Evolutionary conservation across 2,329 filamentous ascomycete genomes (phyloP).

Genomic region (Penicillium hesseltinei): DNA sequence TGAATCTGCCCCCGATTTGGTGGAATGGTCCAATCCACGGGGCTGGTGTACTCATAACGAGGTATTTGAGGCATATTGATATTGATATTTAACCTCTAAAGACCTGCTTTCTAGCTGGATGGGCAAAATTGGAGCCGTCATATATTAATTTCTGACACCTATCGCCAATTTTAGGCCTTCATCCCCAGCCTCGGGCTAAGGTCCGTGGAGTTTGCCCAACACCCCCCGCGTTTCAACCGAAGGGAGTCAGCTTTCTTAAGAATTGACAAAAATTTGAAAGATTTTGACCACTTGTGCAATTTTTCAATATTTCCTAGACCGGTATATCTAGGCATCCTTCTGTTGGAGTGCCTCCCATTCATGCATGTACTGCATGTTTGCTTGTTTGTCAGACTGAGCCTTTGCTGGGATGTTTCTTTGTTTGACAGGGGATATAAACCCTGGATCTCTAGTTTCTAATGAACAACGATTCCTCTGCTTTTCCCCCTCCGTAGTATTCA

Average conservation of each 20-base stretch:
- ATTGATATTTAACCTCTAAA: not conserved
- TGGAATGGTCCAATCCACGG: conserved; percentile 4
- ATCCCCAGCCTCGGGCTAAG: not conserved
- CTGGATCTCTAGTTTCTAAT: too few species aligned
- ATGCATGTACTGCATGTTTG: too few species aligned
- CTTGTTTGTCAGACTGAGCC: too few species aligned
- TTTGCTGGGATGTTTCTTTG: too few species aligned
- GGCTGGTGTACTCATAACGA: conserved; percentile 7
- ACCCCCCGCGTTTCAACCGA: not conserved
- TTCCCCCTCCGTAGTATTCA: too few species aligned
- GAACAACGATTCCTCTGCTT: too few species aligned
- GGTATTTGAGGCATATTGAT: conserved; percentile 3
- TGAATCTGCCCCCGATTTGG: not conserved
- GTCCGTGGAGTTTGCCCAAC: not conserved
- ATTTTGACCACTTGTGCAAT: too few species aligned
- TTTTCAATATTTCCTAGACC: too few species aligned
- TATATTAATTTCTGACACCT: not conserved
- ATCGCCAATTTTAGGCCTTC: not conserved
- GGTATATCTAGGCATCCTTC: too few species aligned
- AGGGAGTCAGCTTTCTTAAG: not conserved
- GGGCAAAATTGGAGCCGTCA: not conserved
- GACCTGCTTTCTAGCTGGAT: not conserved
- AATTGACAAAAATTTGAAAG: too few species aligned
- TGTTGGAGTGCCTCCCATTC: too few species aligned
- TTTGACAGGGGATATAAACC: too few species aligned